Conservation (phyloP, 257 asterid genomes). For the Sherardia arvensis region DNA sequence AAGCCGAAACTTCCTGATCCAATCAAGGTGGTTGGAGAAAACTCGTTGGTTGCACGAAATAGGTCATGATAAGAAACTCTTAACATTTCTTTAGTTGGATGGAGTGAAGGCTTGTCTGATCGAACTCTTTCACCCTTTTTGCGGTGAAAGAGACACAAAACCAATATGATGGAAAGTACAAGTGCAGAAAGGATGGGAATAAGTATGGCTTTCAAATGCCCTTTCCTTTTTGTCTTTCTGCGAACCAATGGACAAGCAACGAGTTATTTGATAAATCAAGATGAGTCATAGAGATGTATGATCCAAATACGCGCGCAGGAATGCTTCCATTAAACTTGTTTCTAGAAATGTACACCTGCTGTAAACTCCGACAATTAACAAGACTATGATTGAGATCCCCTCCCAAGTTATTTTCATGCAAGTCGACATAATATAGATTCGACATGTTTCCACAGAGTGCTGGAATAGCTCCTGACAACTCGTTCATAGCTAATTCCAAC, state of each 20-base stretch:
- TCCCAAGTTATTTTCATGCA: constrained; percentile 9
- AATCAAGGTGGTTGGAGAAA: too few species aligned
- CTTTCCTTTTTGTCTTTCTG: too few species aligned
- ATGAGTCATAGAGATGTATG: constrained; percentile 3
- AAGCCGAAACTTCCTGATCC: too few species aligned
- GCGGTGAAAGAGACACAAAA: too few species aligned
- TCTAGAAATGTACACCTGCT: constrained; percentile 9
- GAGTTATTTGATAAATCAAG: constrained; percentile 17
- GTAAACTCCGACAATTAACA: constrained; percentile 10
- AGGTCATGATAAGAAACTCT: too few species aligned
- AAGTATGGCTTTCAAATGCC: too few species aligned
- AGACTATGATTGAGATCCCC: constrained; percentile 8
- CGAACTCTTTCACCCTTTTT: too few species aligned
- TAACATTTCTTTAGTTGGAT: too few species aligned
- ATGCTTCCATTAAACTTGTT: constrained; percentile 12
- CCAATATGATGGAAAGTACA: too few species aligned
- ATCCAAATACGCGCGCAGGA: constrained; percentile 3
- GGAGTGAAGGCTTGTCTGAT: too few species aligned
- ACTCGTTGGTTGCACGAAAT: too few species aligned
- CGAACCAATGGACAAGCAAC: background rate
- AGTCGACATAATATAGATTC: background rate
- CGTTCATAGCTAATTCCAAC: background rate
- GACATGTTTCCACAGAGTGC: constrained; percentile 9
- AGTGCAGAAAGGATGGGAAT: too few species aligned
- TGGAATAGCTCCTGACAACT: background rate